phyloP scores from a whole-genome alignment of 139 green algal species.

The Edaphochlamys debaryana region DNA sequence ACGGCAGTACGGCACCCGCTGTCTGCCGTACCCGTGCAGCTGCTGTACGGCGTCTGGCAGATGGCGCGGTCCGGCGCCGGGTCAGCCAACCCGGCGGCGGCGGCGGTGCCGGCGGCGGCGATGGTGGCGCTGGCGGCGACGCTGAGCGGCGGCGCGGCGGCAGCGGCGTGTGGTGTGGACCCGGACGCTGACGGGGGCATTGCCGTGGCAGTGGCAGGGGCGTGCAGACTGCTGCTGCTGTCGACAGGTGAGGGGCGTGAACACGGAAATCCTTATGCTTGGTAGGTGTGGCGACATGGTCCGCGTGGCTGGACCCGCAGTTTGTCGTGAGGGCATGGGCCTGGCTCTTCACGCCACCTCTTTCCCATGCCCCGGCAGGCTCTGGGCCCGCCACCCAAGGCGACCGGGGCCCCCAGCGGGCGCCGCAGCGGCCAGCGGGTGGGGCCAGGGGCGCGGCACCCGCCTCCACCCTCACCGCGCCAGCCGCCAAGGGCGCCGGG shows the following conservation, averaged over 20 bases:
- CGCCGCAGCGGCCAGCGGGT: too few species aligned
- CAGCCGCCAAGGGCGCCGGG: not conserved
- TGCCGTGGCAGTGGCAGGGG: not conserved
- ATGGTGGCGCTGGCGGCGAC: conserved; percentile 7
- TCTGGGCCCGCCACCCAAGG: too few species aligned
- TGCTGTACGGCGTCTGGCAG: not conserved
- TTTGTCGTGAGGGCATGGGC: not conserved
- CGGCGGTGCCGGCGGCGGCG: not conserved
- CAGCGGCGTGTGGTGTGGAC: not conserved
- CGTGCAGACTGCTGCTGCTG: not conserved
- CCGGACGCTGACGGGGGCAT: too few species aligned
- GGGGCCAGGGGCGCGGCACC: too few species aligned
- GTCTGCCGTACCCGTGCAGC: not conserved
- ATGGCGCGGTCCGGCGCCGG: not conserved
- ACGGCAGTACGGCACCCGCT: not conserved
- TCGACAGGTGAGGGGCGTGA: not conserved
- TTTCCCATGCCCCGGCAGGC: too few species aligned
- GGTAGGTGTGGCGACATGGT: too few species aligned
- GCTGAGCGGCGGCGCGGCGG: not conserved
- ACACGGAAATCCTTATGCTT: too few species aligned
- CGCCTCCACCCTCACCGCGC: not conserved
- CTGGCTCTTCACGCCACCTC: too few species aligned
- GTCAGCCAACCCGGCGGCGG: not conserved
- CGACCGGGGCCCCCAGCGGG: too few species aligned
- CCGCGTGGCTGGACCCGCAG: too few species aligned